A percentile compares a stretch with the other conserved stretches of the same genome.
phyloP scores from a whole-genome alignment of 805 yeast species.

The Zygotorulaspora florentina region DNA sequence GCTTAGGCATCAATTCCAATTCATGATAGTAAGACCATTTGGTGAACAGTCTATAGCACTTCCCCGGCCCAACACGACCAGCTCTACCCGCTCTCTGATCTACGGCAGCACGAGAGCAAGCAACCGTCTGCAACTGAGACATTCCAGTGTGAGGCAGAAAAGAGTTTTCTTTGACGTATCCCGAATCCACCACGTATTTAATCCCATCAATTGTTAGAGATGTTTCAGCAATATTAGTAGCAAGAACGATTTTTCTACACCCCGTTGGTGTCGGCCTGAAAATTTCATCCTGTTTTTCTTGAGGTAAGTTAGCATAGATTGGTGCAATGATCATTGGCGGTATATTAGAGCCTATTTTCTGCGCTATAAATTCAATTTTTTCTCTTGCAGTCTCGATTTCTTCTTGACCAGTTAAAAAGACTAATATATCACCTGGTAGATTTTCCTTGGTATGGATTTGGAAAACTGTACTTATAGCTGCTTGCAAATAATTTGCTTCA shows the following conservation, averaged over 20 bases:
- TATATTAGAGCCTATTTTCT: slow-evolving; percentile 55
- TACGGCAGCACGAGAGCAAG: slow-evolving; percentile 93
- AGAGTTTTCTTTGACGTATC: slow-evolving; percentile 87
- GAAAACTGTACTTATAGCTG: slow-evolving; percentile 81
- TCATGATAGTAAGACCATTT: slow-evolving; percentile 67
- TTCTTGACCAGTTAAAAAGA: slow-evolving; percentile 93
- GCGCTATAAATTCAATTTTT: slow-evolving; percentile 58
- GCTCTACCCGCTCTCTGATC: slow-evolving; percentile 98
- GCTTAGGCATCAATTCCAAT: slow-evolving; percentile 72
- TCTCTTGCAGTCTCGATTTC: slow-evolving; percentile 85
- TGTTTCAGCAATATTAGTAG: slow-evolving; percentile 96
- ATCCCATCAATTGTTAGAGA: slow-evolving; percentile 96
- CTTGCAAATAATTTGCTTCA: slow-evolving; percentile 85
- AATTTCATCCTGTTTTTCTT: slow-evolving; percentile 73
- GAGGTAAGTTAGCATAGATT: slow-evolving; percentile 86
- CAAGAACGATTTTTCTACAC: slow-evolving; percentile 81
- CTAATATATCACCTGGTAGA: slow-evolving; percentile 77
- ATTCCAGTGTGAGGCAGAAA: slow-evolving; percentile 85
- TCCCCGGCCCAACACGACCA: slow-evolving; percentile 96
- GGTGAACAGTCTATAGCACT: slow-evolving; percentile 85
- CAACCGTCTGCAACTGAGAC: slow-evolving; percentile 79
- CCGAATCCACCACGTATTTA: slow-evolving; percentile 89
- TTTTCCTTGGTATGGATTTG: slow-evolving; percentile 68
- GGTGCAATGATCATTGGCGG: slow-evolving; percentile 72
- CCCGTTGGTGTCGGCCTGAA: slow-evolving; percentile 83